Evolutionary conservation across 2,329 filamentous ascomycete species (phyloP), one percentile per base, ranked within the genome.

Genomic region (Diaporthe velutina): DNA sequence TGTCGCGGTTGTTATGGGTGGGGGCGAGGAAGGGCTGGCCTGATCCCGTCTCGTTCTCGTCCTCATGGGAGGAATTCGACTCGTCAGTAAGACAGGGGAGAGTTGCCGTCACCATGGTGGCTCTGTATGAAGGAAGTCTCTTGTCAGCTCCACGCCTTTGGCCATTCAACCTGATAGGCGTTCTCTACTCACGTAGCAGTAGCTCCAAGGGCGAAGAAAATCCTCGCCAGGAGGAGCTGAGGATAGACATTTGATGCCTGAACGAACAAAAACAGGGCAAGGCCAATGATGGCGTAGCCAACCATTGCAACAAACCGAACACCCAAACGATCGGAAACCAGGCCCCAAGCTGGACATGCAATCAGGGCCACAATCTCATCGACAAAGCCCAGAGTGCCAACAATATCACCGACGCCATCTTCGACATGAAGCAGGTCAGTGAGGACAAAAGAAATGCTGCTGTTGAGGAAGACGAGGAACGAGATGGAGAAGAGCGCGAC

Each of bases 91-190:
- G 84, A 15, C 90, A 92, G 1, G 97, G 97, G 33, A 99, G 88
- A 60, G 98, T 95, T 4, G 97, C 97, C 12, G 97, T 98, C 28
- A 99, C 97, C 97, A 99, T 99, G 1, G 97, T 98, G 19, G 95
- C 90, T 7, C 90, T 91, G 73, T 15, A 75, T 15, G 35, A 71
- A 30, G 64, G 13, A 25, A 54, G 72, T 61, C 7, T 42, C 3
- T 72, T 57, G 70, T 76, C 54, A 77, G 67, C 58, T 58, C 15
- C 15, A 22, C 28, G 42, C n/a, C 7, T 22, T 22, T 33, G 13
- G 17, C 2, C n/a, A 13, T n/a, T 4, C 9, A 4, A 54, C 6
- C 22, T n/a, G 17, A 54, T n/a, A 22, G 30, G 3, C 6, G 64
- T 17, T n/a, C 35, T 40, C 4, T 19, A 73, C 89, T 85, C 81